A percentile compares a stretch with the other conserved stretches of the same genome.
Conservation (phyloP, 768 basidiomycete species). For the Xerocomellus amylosporus region DNA sequence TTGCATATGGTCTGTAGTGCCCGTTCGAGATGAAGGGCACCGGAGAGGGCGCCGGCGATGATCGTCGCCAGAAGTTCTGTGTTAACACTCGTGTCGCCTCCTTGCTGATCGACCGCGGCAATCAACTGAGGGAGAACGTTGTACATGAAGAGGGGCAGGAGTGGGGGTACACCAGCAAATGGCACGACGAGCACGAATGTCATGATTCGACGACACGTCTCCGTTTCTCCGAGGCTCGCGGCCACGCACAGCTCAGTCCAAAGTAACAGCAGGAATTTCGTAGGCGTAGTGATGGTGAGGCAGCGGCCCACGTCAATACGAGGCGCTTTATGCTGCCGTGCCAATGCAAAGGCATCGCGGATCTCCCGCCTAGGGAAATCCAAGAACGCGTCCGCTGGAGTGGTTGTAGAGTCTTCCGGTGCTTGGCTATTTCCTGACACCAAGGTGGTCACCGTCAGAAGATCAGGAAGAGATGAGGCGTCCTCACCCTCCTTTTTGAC, state of each 20-base stretch:
- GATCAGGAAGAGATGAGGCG: neutral
- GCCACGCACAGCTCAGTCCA: constrained; percentile 63
- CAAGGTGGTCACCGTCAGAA: neutral
- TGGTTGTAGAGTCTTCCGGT: constrained; percentile 16
- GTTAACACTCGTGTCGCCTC: constrained; percentile 51
- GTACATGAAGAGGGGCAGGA: constrained; percentile 73
- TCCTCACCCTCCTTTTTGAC: constrained; percentile 38
- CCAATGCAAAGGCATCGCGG: constrained; percentile 52
- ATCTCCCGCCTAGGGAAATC: constrained; percentile 58
- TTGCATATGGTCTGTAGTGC: constrained; percentile 54
- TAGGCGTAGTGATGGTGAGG: constrained; percentile 54
- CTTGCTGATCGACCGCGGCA: constrained; percentile 46
- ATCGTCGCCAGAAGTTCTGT: constrained; percentile 65
- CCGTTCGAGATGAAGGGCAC: constrained; percentile 69
- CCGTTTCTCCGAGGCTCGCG: constrained; percentile 56
- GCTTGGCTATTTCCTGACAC: constrained; percentile 17
- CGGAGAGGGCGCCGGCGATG: constrained; percentile 62
- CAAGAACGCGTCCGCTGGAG: constrained; percentile 39
- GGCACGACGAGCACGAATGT: constrained; percentile 69
- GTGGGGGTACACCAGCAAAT: constrained; percentile 52
- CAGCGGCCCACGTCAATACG: constrained; percentile 65
- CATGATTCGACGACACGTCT: constrained; percentile 60
- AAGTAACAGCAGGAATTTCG: constrained; percentile 60
- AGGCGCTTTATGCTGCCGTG: constrained; percentile 61
- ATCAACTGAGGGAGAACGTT: constrained; percentile 63